Base-by-base conservation (phyloP, 2,329 filamentous ascomycete genomes). In the Colletotrichum paranaense region DNA sequence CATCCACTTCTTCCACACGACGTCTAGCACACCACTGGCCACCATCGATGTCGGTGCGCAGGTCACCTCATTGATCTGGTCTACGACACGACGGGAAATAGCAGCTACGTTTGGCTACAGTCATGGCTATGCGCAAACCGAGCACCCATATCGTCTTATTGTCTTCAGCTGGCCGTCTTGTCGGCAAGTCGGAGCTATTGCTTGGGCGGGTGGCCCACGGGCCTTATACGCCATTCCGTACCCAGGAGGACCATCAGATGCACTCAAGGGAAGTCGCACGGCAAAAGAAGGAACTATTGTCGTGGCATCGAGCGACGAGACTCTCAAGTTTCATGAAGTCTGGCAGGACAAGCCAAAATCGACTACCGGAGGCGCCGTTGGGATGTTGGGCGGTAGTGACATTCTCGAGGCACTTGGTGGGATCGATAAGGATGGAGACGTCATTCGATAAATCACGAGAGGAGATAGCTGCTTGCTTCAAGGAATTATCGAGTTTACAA, bases 161-260 rank as follows among this genome's bases (percentile, higher is more conserved):
- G 92, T 98, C 9, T 99, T 98, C 82, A 93, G 93, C 58, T 98
- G 97, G 97, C 97, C 97, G 0, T 93, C 94, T 68, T 98, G 97
- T 82, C 90, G 91, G 76, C 94, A 97, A 80, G 90, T 98, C 1
- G 93, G 94, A 12, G 92, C 93, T 19, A 93, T 98, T 69, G 94
- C 95, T 0, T 98, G 91, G 96, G 92, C 91, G 62, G 90, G 92
- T 42, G 92, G 94, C 73, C 90, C 94, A 80, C 89, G 95, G 49
- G 96, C 95, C 11, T 84, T 99, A 35, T 97, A 93, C 82, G 96
- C 95, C n/a, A 92, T 98, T 60, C 87, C 93, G 1, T 98, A 97
- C 81, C 94, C 95, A 11, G 89, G 83, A 52, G 81, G 82, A 0
- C 83, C 83, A 2, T 75, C 76, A 16, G 80, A 82, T 42, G 76